Conservation (phyloP, 2,329 filamentous ascomycete species). For the Aspergillus udagawae region DNA sequence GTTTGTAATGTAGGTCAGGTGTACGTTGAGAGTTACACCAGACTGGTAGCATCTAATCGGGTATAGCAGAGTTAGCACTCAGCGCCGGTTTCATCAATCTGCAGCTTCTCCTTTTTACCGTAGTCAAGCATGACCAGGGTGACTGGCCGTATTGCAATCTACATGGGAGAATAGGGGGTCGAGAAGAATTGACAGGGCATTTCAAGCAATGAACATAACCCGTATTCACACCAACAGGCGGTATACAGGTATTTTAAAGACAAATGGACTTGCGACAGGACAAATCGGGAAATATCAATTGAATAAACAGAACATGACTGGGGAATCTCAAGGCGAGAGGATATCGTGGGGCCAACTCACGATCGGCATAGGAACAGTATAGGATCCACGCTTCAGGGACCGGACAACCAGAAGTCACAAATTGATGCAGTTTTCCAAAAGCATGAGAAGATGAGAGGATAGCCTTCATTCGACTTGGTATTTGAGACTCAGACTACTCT, state of each 20-base stretch:
- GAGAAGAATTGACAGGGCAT: not conserved
- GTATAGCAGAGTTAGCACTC: slow-evolving; percentile 16
- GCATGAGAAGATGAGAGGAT: slow-evolving; percentile 9
- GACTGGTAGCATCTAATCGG: slow-evolving; percentile 28
- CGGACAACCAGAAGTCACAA: not conserved
- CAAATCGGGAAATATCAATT: not conserved
- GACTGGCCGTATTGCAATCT: not conserved
- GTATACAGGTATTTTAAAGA: not conserved
- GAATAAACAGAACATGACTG: not conserved
- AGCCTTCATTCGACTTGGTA: slow-evolving; percentile 3
- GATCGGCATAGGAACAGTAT: slow-evolving; percentile 27
- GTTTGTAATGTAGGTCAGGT: slow-evolving; percentile 22
- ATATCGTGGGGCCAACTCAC: slow-evolving; percentile 24
- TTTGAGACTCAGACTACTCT: slow-evolving; percentile 3
- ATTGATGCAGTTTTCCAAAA: slow-evolving; percentile 7
- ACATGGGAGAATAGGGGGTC: not conserved
- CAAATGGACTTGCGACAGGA: not conserved
- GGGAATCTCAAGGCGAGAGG: slow-evolving; percentile 6
- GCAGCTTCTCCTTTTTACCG: not conserved
- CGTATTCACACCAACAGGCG: not conserved
- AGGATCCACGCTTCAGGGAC: slow-evolving; percentile 15
- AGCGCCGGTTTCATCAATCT: not conserved
- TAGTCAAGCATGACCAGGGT: not conserved
- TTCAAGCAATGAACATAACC: not conserved
- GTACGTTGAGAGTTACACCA: slow-evolving; percentile 28